phyloP scores from a whole-genome alignment of 345 rosid species.

The Ceriops tagal region DNA sequence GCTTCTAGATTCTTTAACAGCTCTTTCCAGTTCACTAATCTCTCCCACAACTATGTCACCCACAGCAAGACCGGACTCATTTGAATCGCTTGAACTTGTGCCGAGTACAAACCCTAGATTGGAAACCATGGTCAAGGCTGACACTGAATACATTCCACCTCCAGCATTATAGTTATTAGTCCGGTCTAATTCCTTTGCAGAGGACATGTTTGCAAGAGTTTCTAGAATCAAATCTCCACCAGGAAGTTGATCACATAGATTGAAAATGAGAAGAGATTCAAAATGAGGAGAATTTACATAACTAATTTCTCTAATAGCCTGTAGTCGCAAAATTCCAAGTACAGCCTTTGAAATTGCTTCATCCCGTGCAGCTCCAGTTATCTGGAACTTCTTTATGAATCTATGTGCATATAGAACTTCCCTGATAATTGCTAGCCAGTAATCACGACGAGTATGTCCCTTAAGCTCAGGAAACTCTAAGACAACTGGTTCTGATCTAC shows the following conservation, averaged over 20 bases:
- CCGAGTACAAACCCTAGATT: conserved; percentile 72
- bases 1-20: conserved; percentile 70
- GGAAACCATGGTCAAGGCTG: conserved; percentile 75
- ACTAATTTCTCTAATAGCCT: conserved; percentile 72
- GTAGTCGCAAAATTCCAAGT: conserved; percentile 74
- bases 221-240: conserved; percentile 92
- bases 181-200: conserved; percentile 47
- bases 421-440: conserved; percentile 76
- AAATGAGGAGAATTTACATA: conserved; percentile 32
- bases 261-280: conserved; percentile 76
- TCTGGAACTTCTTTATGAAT: conserved; percentile 61
- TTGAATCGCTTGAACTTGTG: conserved; percentile 47
- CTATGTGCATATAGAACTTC: conserved; percentile 73
- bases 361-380: conserved; percentile 57
- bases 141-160: conserved; percentile 61
- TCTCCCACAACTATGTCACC: conserved; percentile 93
- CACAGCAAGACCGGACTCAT: conserved; percentile 50
- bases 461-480: conserved; percentile 94
- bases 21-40: conserved; percentile 72
- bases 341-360: conserved; percentile 85
- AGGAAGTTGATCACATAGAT: conserved; percentile 90
- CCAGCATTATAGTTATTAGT: conserved; percentile 38
- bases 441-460: conserved; percentile 91
- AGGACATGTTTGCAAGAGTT: conserved; percentile 74
- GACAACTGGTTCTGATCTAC: conserved; percentile 84